Conservation (phyloP, 805 yeast genomes). For the Brettanomyces nanus region DNA sequence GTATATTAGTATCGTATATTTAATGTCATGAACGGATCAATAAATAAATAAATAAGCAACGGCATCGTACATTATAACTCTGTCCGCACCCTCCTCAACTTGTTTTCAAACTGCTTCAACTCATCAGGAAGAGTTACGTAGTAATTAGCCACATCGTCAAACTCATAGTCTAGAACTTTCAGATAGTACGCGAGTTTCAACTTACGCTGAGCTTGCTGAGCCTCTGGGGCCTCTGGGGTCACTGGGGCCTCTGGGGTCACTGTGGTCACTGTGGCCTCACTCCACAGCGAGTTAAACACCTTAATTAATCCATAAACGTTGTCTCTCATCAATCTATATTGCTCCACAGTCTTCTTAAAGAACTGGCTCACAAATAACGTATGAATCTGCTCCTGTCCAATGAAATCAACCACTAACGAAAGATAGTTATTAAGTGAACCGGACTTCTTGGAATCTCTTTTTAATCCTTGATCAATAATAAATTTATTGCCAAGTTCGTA, state of each 20-base stretch:
- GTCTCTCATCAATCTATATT: constrained; percentile 26
- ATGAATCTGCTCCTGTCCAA: constrained; percentile 13
- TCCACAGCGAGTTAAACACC: constrained; percentile 11
- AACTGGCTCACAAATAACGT: constrained; percentile 16
- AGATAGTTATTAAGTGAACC: constrained; percentile 22
- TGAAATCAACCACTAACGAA: constrained; percentile 23
- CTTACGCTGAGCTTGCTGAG: too few relatives aligned
- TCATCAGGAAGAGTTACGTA: constrained; percentile 27
- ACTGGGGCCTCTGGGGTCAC: too few relatives aligned
- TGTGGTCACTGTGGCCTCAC: too few relatives aligned
- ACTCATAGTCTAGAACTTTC: constrained; percentile 25
- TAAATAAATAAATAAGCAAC: too few relatives aligned
- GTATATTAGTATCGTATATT: too few relatives aligned
- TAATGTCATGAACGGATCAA: too few relatives aligned
- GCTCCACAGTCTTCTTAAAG: constrained; percentile 25
- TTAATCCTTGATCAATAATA: constrained; percentile 25
- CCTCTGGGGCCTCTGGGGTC: too few relatives aligned
- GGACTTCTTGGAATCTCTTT: constrained; percentile 10
- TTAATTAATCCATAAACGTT: constrained; percentile 29
- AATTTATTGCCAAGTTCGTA: constrained; percentile 18
- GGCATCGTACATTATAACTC: too few relatives aligned
- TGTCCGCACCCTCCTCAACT: not conserved
- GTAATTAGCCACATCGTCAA: constrained; percentile 27
- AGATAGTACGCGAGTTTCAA: constrained; percentile 22
- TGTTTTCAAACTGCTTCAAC: constrained; percentile 19